These are phyloP conservation scores for Lepiota brunneoincarnata DNA, from an alignment of 768 basidiomycete species.

Conservation along the genomic window DNA sequence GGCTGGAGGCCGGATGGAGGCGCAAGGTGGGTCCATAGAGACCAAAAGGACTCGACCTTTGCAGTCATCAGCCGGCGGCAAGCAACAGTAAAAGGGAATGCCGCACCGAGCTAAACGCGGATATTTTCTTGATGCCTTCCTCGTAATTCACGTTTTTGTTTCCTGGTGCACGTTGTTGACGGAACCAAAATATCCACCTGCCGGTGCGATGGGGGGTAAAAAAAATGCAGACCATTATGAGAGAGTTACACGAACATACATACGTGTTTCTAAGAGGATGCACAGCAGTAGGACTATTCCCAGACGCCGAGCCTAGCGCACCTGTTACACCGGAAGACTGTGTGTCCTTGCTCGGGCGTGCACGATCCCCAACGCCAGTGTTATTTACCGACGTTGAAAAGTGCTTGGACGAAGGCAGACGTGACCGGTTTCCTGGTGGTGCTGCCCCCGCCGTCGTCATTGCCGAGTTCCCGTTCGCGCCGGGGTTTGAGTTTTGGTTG, in stretches of 20 bases:
- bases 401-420: conserved; percentile 64
- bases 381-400: conserved; percentile 51
- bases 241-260: conserved; percentile 52
- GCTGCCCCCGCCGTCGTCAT: conserved; percentile 23
- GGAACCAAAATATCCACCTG: conserved; percentile 92
- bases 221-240: conserved; percentile 20
- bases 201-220: conserved; percentile 15
- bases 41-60: conserved; percentile 95
- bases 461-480: conserved; percentile 7
- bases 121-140: conserved; percentile 91
- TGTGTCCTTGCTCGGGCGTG: neutral
- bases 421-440: conserved; percentile 33
- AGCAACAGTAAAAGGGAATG: neutral
- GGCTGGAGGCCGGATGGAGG: conserved; percentile 82
- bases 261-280: conserved; percentile 88
- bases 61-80: conserved; percentile 10
- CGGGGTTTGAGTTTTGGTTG: conserved; percentile 19
- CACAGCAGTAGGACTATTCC: conserved; percentile 36
- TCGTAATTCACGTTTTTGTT: conserved; percentile 91
- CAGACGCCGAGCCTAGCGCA: conserved; percentile 21
- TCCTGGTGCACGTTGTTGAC: conserved; percentile 85
- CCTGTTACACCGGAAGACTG: conserved; percentile 16
- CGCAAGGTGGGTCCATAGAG: conserved; percentile 87
- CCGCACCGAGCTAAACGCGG: conserved; percentile 82
- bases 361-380: conserved; percentile 32